Base-by-base conservation (phyloP, 352 stramenopile species). In the Saprolegnia parasitica region DNA sequence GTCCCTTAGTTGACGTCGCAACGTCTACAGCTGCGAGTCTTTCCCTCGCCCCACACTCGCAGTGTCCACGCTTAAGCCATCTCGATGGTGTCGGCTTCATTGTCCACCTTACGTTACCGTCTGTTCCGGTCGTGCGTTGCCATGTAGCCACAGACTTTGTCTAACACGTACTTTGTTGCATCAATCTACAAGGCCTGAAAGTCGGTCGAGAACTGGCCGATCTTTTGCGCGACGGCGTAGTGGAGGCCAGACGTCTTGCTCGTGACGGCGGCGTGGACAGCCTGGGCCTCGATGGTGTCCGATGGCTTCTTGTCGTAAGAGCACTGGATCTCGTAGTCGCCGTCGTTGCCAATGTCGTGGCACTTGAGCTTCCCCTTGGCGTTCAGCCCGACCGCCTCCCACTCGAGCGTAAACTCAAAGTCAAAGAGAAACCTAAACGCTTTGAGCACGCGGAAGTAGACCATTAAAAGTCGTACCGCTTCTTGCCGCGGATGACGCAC, bases 301-400 rank as follows among this genome's bases (percentile, higher is more conserved):
- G 49, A 73, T 2, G 79, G 73, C 52, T 84, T 90, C 72, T 88
- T 90, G 16, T 70, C 78, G 49, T 89, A 60, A 45, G 60, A 76
- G 63, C 67, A 84, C 21, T 78, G 77, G 46, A 92, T 84, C 76
- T 96, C 88, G 62, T 90, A 92, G 57, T 96, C 85, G 50, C 84
- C 84, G 66, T 97, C 88, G 72, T 91, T 93, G 32, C 79, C 90
- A 72, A 96, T 90, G 65, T 97, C 89, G 62, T 84, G 83, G 76
- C 96, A 78, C 24, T 78, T 74, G 71, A 89, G 87, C 40, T 63
- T 86, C 26, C 87, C 88, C 57, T 87, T 88, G 77, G 78, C 88
- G 16, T 64, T 78, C 29, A 67, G 65, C 23, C 85, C 77, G 1
- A 76, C 75, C 46, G 92, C 58, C 20, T 77, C 63, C 35, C 93